Evolutionary conservation across 495 filamentous ascomycete genomes (phyloP).

Genomic region (Penicillium subrubescens): DNA sequence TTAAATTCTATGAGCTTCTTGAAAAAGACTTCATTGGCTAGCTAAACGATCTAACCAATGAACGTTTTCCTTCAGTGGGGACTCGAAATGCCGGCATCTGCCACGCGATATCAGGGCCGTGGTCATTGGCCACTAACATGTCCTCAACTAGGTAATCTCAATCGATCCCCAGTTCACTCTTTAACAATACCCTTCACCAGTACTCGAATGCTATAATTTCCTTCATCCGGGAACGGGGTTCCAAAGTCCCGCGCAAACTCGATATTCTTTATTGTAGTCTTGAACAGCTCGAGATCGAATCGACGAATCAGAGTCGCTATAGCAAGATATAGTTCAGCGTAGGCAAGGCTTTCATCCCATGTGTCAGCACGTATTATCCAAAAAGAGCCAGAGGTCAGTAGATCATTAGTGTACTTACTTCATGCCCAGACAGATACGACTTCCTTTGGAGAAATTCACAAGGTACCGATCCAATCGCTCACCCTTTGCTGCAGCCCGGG

Average conservation of each 20-base stretch:
- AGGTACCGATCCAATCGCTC: conserved; percentile 39
- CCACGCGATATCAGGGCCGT: background rate
- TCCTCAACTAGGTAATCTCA: background rate
- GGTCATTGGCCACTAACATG: background rate
- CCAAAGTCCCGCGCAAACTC: conserved; percentile 31
- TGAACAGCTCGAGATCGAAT: conserved; percentile 43
- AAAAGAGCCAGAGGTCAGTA: background rate
- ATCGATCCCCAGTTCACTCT: conserved; percentile 6
- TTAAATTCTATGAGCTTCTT: background rate
- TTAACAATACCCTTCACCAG: conserved; percentile 21
- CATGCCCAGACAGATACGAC: conserved; percentile 43
- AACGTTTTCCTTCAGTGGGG: background rate
- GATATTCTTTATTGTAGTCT: conserved; percentile 35
- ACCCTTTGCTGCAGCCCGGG: conserved; percentile 33
- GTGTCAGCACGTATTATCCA: conserved; percentile 10
- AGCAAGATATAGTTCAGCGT: conserved; percentile 44
- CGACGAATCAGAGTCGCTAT: conserved; percentile 38
- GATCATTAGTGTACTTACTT: conserved; percentile 28
- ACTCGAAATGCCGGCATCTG: background rate
- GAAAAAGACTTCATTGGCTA: background rate
- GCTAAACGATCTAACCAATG: background rate
- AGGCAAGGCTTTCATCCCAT: conserved; percentile 36
- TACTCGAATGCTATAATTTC: conserved; percentile 22
- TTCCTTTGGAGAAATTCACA: conserved; percentile 46
- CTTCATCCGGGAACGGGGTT: conserved; percentile 19